Conservation (phyloP, 2,329 filamentous ascomycete genomes). For the Rutstroemia sp. region DNA sequence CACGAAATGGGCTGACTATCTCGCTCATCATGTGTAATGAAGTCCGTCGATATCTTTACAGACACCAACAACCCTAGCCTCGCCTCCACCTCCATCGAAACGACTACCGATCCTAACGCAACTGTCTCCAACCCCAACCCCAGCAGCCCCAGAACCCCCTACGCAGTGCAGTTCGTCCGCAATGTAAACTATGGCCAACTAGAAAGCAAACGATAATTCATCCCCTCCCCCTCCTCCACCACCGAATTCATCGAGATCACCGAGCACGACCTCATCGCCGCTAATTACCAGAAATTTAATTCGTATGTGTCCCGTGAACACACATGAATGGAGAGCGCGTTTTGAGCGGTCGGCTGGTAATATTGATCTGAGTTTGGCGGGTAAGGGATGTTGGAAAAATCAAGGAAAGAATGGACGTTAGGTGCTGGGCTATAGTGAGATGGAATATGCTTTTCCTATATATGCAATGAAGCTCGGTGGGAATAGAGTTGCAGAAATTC, state of each 20-base stretch:
- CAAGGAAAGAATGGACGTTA: too few relatives aligned
- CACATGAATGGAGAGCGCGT: conserved; percentile 38
- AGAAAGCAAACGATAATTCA: conserved; percentile 38
- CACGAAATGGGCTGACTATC: not conserved
- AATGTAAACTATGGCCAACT: conserved; percentile 40
- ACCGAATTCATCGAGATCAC: conserved; percentile 30
- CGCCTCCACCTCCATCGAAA: not conserved
- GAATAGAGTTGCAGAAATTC: too few relatives aligned
- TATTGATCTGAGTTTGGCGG: conserved; percentile 31
- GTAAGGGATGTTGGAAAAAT: too few relatives aligned
- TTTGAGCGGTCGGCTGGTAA: conserved; percentile 34
- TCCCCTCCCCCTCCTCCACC: conserved; percentile 11
- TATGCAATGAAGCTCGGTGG: too few relatives aligned
- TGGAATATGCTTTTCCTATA: too few relatives aligned
- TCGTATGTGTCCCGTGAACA: conserved; percentile 36
- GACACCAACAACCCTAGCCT: not conserved
- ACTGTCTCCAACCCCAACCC: not conserved
- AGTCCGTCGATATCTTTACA: too few relatives aligned
- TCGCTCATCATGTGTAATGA: not conserved
- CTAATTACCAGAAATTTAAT: conserved; percentile 39
- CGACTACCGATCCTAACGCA: not conserved
- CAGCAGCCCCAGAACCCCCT: not conserved
- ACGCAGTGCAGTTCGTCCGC: conserved; percentile 36
- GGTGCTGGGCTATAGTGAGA: too few relatives aligned
- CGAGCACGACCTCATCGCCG: conserved; percentile 34